Evolutionary conservation across 1,139 yeast genomes (phyloP), one percentile per base, ranked within the genome.

Genomic region (Pichia sp.): DNA sequence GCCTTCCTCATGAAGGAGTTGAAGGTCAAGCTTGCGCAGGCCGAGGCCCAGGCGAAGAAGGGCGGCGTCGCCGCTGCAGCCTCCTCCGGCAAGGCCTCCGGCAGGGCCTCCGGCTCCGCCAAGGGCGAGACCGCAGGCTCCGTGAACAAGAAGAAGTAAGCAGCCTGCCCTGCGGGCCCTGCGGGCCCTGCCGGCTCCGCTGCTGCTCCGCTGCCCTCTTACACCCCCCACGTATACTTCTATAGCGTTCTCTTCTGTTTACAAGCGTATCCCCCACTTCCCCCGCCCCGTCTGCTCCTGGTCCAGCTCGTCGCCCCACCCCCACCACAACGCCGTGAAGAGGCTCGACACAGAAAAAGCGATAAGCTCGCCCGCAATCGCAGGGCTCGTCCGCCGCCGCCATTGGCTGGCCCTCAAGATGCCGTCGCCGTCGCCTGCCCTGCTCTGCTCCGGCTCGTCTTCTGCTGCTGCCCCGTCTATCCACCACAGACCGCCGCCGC

Each of bases 1-100:
- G 75, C 74, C 49, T 85, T 82, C 64, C 75, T 72, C 59, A 56
- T 66, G 52, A 54, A 60, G 13, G 69, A 67, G 50, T 66, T 67
- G 48, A 73, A 71, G 53, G 70, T 57, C 29, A 65, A 65, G 52
- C 61, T 63, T 42, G 67, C 65, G 13, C 62, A 63, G 45, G 67
- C 64, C 38, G 65, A 66, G 30, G 31, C 52, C 30, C 48, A 50
- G 5, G 42, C 11, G 1, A 34, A 34, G 41, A 36, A 36, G 41
- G 41, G 16, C 41, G 41, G 41, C 41, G 7, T 15, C 16, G 15
- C n/a, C 15, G 58, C 60, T 49, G 52, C 58, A 4, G 45, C 45
- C 10, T 42, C 54, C 13, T 53, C 57, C 13, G 48, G 52, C 26
- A 23, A 23, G 26, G 26, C 26, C 26, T 23, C 26, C 11, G 31